phyloP scores from a whole-genome alignment of 768 basidiomycete species.

The Tylopilus cervinicoccineus region DNA sequence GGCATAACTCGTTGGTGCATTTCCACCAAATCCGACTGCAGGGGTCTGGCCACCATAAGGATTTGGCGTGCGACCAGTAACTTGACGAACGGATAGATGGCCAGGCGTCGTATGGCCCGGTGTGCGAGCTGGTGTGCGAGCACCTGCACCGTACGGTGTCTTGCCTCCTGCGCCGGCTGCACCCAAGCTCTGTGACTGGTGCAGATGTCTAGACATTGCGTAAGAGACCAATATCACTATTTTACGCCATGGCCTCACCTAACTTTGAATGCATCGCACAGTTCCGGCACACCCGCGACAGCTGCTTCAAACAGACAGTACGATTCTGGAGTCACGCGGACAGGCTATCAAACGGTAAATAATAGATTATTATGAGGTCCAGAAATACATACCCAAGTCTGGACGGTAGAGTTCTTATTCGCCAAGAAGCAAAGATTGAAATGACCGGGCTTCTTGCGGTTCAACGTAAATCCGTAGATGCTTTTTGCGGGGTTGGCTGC shows the following conservation, averaged over 20 bases:
- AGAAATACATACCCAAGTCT: slow-evolving; percentile 69
- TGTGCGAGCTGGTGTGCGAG: slow-evolving; percentile 73
- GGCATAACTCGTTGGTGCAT: slow-evolving; percentile 25
- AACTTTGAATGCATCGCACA: slow-evolving; percentile 97
- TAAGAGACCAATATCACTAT: slow-evolving; percentile 4
- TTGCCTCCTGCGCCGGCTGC: slow-evolving; percentile 56
- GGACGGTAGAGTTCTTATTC: slow-evolving; percentile 84
- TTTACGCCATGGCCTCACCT: slow-evolving; percentile 39
- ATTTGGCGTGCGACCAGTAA: slow-evolving; percentile 69
- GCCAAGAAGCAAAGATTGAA: slow-evolving; percentile 92
- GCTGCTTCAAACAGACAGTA: slow-evolving; percentile 90
- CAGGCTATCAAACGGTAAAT: slow-evolving; percentile 48
- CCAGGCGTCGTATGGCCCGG: slow-evolving; percentile 79
- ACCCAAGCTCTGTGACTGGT: slow-evolving; percentile 68
- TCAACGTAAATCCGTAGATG: slow-evolving; percentile 93
- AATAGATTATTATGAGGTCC: background rate
- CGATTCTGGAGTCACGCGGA: slow-evolving; percentile 82
- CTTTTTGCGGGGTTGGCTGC: slow-evolving; percentile 92
- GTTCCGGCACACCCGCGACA: slow-evolving; percentile 85
- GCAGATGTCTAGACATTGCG: slow-evolving; percentile 52
- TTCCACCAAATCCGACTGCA: slow-evolving; percentile 29
- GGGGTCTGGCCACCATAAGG: slow-evolving; percentile 56
- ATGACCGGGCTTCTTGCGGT: slow-evolving; percentile 86
- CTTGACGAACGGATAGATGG: slow-evolving; percentile 69
- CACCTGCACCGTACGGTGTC: slow-evolving; percentile 74